Percentiles rank a stretch among this genome's conserved stretches.
These are phyloP conservation scores for Phytophthora citrophthora DNA, from an alignment of 352 stramenopile genomes.

Conservation along the genomic window DNA sequence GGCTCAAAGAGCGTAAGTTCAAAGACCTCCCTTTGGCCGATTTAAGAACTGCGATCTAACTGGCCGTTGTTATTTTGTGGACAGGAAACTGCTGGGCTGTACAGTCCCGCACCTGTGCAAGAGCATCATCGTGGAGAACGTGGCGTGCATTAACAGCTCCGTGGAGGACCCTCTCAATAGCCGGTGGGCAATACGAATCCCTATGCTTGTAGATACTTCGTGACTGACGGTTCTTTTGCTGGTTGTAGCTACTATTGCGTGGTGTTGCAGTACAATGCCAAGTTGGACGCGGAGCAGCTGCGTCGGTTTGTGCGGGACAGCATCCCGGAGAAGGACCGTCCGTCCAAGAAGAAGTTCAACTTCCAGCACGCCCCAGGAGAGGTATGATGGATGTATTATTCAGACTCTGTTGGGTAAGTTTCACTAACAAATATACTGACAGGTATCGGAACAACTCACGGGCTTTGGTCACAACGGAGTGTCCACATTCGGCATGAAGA, in stretches of 20 bases:
- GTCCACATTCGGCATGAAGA: constrained; percentile 84
- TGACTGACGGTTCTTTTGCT: too few relatives aligned
- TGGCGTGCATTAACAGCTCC: constrained; percentile 63
- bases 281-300: constrained; percentile 83
- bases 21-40: background rate
- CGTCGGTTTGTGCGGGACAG: constrained; percentile 77
- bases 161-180: constrained; percentile 70
- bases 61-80: background rate
- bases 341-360: constrained; percentile 85
- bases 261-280: constrained; percentile 88
- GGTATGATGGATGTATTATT: constrained; percentile 21
- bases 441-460: constrained; percentile 75
- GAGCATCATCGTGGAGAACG: constrained; percentile 92
- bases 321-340: constrained; percentile 59
- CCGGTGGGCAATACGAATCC: constrained; percentile 31
- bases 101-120: constrained; percentile 83
- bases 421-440: background rate
- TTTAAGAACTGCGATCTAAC: background rate
- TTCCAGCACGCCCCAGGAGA: constrained; percentile 84
- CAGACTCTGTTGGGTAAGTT: background rate
- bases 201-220: background rate
- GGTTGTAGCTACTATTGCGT: constrained; percentile 78
- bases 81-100: constrained; percentile 71
- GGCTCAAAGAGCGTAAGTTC: constrained; percentile 59
- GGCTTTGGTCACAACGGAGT: constrained; percentile 90